A percentile compares a stretch with the other conserved stretches of the same genome.
These are phyloP conservation scores for Nakaseomyces kungkrabaensis DNA, from an alignment of 1,139 yeast genomes.

Conservation along the genomic window DNA sequence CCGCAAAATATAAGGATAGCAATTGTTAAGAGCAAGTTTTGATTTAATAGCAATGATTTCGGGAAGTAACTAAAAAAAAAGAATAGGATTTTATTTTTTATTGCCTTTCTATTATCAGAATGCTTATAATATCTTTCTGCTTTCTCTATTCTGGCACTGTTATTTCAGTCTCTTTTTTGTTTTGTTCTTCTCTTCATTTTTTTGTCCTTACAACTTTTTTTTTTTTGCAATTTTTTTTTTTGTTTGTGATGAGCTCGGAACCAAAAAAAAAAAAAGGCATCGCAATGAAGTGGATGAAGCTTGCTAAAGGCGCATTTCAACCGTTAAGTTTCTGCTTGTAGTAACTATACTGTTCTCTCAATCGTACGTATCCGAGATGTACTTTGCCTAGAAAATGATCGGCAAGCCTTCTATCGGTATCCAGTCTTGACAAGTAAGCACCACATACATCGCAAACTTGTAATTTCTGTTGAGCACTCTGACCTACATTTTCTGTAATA, in stretches of 20 bases:
- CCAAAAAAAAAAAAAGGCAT: background rate
- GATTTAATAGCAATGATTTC: too few relatives aligned
- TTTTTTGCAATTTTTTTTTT: constrained; percentile 6
- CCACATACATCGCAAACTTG: constrained; percentile 92
- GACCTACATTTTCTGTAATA: constrained; percentile 68
- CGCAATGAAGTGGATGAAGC: too few relatives aligned
- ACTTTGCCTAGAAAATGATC: constrained; percentile 88
- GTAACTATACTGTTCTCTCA: constrained; percentile 44
- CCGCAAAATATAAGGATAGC: background rate
- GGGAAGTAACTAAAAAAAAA: too few relatives aligned
- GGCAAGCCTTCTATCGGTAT: constrained; percentile 80
- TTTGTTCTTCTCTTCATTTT: background rate
- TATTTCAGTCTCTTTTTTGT: background rate
- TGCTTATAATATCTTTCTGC: background rate
- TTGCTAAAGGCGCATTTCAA: background rate
- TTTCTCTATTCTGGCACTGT: background rate
- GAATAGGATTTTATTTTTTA: too few relatives aligned
- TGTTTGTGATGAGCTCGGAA: constrained; percentile 34
- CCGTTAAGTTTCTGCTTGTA: constrained; percentile 4
- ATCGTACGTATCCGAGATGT: constrained; percentile 70
- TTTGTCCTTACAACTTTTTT: background rate
- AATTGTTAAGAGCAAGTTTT: too few relatives aligned
- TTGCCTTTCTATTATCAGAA: background rate
- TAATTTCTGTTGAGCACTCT: constrained; percentile 78
- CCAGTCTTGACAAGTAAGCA: constrained; percentile 77